phyloP scores from a whole-genome alignment of 192 early-diverging fungal genomes.

The Entomortierella parvispora region DNA sequence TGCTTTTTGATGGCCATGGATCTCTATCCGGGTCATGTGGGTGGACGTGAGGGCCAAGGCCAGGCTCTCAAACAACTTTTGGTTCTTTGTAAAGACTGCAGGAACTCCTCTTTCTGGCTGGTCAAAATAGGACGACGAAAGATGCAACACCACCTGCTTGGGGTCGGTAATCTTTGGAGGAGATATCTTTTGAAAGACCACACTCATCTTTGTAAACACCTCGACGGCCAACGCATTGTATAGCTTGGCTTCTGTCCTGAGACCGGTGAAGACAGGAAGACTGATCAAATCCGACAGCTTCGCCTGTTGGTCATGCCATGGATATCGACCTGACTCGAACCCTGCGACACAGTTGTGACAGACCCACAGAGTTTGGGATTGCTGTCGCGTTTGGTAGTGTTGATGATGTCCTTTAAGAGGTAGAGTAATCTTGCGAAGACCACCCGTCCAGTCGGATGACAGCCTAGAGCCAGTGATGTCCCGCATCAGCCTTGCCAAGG shows the following conservation, averaged over 20 bases:
- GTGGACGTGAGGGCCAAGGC: slow-evolving; percentile 22
- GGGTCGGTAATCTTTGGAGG: slow-evolving; percentile 11
- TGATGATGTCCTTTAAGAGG: slow-evolving; percentile 18
- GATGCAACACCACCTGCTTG: slow-evolving; percentile 21
- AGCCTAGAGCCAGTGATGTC: slow-evolving; percentile 33
- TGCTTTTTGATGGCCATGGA: slow-evolving; percentile 36
- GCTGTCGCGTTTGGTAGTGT: too few species aligned
- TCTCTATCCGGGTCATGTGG: slow-evolving; percentile 42
- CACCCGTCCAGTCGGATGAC: slow-evolving; percentile 24
- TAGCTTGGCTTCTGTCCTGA: slow-evolving; percentile 38
- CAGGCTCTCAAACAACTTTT: slow-evolving; percentile 23
- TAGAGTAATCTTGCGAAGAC: slow-evolving; percentile 29
- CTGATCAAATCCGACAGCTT: slow-evolving; percentile 33
- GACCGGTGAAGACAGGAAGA: slow-evolving; percentile 26
- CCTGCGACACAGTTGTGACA: slow-evolving; percentile 28
- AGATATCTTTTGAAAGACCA: too few species aligned
- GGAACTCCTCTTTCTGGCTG: slow-evolving; percentile 20
- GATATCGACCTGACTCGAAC: slow-evolving; percentile 16
- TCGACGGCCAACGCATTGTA: slow-evolving; percentile 29
- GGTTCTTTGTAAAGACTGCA: slow-evolving; percentile 23
- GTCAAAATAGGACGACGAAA: slow-evolving; percentile 29
- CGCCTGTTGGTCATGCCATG: slow-evolving; percentile 40
- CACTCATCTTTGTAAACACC: slow-evolving; percentile 23
- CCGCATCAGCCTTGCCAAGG: slow-evolving; percentile 21
- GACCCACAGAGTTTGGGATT: slow-evolving; percentile 22